Evolutionary conservation across 192 early-diverging fungal genomes (phyloP).

Genomic region (Linnemannia elongata): DNA sequence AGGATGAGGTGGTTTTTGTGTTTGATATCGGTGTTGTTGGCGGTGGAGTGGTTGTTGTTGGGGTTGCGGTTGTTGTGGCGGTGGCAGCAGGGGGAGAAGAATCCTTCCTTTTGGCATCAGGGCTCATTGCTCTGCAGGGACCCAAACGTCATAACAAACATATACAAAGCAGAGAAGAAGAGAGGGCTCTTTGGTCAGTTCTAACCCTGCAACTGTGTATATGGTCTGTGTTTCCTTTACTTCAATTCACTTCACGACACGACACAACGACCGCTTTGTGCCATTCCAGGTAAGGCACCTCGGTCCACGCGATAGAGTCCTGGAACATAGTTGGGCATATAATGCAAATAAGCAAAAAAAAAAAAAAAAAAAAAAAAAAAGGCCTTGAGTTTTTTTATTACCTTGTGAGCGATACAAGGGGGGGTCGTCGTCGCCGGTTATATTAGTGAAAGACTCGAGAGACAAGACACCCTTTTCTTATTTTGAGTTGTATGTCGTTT

Average conservation of each 20-base stretch:
- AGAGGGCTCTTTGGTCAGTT: slow-evolving; percentile 6
- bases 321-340: not conserved
- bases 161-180: not conserved
- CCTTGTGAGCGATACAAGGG: not conserved
- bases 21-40: not conserved
- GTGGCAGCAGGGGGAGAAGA: not conserved
- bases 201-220: not conserved
- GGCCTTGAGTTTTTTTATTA: not conserved
- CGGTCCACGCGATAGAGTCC: not conserved
- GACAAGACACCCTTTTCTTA: not conserved
- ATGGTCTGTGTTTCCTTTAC: not conserved
- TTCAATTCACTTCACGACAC: not conserved
- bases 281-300: not conserved
- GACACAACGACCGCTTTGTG: not conserved
- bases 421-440: not conserved
- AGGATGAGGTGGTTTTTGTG: slow-evolving; percentile 22
- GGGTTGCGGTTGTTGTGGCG: no score
- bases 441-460: not conserved
- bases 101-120: not conserved
- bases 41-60: not conserved
- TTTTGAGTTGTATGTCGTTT: not conserved
- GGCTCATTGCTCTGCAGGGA: slow-evolving; percentile 1
- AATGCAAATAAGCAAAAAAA: not conserved
- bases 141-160: not conserved
- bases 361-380: not conserved